These are phyloP conservation scores for Groenewaldozyma sp. DNA, from an alignment of 1,139 yeast genomes.

Conservation along the genomic window DNA sequence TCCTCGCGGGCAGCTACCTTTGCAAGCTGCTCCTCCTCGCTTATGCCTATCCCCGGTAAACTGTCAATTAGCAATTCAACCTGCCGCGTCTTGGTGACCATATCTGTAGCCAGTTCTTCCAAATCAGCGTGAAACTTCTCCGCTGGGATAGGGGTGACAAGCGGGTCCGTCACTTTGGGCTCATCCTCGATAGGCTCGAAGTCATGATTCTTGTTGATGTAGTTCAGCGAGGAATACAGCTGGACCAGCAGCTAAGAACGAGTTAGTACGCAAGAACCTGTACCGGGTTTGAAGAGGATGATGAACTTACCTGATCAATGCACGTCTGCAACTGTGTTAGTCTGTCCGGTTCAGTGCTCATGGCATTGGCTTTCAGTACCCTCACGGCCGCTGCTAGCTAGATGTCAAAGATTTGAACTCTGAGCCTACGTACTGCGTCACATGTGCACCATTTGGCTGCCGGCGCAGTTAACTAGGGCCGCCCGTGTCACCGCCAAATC, in stretches of 20 bases:
- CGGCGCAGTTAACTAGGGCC: too few relatives aligned
- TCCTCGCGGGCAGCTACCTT: conserved; percentile 54
- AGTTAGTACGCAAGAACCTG: neutral
- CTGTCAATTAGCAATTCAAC: conserved; percentile 79
- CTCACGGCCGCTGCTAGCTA: too few relatives aligned
- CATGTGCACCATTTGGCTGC: too few relatives aligned
- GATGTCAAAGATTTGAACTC: too few relatives aligned
- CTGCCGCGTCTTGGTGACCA: conserved; percentile 78
- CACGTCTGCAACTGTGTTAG: conserved; percentile 88
- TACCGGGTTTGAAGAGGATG: neutral
- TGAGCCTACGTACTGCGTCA: too few relatives aligned
- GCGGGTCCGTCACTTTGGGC: conserved; percentile 44
- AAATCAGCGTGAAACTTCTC: conserved; percentile 35
- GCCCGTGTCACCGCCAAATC: too few relatives aligned
- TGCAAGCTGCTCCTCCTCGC: conserved; percentile 62
- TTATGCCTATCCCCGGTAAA: conserved; percentile 86
- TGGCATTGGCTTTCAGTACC: neutral
- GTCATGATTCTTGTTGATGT: conserved; percentile 66
- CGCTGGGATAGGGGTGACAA: conserved; percentile 32
- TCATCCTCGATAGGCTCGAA: conserved; percentile 44
- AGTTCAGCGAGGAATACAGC: conserved; percentile 82
- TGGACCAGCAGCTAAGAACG: conserved; percentile 66
- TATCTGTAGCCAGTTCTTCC: conserved; percentile 59
- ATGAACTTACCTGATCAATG: conserved; percentile 58
- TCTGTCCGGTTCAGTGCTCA: conserved; percentile 46